Base-by-base conservation (phyloP, 23 red algal species). In the Gracilaria domingensis region DNA sequence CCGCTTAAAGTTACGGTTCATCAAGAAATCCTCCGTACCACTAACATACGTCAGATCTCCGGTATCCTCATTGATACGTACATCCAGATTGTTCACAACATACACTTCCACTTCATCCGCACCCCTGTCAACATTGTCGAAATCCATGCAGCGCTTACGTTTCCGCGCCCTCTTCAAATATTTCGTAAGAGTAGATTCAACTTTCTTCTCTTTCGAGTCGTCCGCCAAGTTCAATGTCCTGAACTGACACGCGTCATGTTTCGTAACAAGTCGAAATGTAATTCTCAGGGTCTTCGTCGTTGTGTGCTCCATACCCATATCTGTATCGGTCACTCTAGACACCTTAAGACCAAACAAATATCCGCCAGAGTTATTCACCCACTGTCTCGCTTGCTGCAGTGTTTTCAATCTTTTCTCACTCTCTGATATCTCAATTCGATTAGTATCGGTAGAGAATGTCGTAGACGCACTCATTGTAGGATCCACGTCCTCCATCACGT, bases 1-100 rank as follows among this genome's bases (percentile, higher is more conserved):
- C 7, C 60, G 55, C 48, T 83, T 83, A 18, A 59, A 83, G 45
- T 65, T 65, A 18, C 80, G 21, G 18, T 65, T 58, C 80, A 87
- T 75, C 12, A 87, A 54, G 42, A 87, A 87, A 25, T 87, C 83
- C 29, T 87, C 65, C 28, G 65, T 75, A 1, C 83, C 83, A 16
- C 44, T 24, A 36, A 74, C 67, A 54, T 65, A 87, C 54, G 25
- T 66, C 83, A 87, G 66, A 40, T 73, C 42, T 12, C 61, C 66
- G 51, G 37, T 47, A 26, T 84, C 61, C 62, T 87, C 60, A 49
- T 87, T 71, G 9, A 72, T 50, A 25, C 60, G 61, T 55, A 75
- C 83, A 72, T 87, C 83, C 40, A 87, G 39, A 39, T 44, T 61
- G 51, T 87, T 33, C 67, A 72, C 83, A 58, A 66, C 65, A 38